A percentile compares a stretch with the other conserved stretches of the same genome.
phyloP scores from a whole-genome alignment of 208 protist genomes.

The Trichomonas tenax region DNA sequence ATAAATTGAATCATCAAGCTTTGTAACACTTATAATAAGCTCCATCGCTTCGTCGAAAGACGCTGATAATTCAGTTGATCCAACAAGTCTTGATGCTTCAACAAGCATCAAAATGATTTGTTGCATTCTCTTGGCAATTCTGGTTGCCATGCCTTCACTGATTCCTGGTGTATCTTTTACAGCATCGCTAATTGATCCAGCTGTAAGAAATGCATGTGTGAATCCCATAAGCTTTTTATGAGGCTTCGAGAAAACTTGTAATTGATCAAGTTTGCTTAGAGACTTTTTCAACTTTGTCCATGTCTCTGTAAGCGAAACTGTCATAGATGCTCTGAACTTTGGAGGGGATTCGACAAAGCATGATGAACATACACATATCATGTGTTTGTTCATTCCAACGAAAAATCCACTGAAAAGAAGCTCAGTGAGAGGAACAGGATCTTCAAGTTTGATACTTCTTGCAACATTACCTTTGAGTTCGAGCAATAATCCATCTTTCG shows the following conservation, averaged over 20 bases:
- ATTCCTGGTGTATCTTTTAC: not conserved
- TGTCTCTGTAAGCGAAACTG: not conserved
- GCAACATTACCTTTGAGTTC: not conserved
- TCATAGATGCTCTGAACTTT: not conserved
- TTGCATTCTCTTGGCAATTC: not conserved
- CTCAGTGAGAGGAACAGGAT: not conserved
- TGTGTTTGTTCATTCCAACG: not conserved
- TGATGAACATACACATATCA: not conserved
- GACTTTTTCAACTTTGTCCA: not conserved
- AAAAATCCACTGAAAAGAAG: not conserved
- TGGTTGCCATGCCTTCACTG: not conserved
- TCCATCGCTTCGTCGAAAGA: not conserved
- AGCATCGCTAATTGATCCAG: not conserved
- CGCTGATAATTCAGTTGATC: not conserved
- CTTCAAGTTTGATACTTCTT: not conserved
- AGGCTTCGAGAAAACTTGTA: not conserved
- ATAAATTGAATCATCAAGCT: not conserved
- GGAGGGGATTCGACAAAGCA: not conserved
- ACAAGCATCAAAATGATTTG: not conserved
- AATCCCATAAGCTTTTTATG: not conserved
- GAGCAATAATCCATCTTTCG: not conserved
- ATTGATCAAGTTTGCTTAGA: not conserved
- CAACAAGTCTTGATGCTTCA: not conserved
- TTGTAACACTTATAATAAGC: not conserved
- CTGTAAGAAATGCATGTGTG: not conserved